Evolutionary conservation across 2,329 filamentous ascomycete species (phyloP), one percentile per base, ranked within the genome.

Genomic region (Pseudogymnoascus sp.): DNA sequence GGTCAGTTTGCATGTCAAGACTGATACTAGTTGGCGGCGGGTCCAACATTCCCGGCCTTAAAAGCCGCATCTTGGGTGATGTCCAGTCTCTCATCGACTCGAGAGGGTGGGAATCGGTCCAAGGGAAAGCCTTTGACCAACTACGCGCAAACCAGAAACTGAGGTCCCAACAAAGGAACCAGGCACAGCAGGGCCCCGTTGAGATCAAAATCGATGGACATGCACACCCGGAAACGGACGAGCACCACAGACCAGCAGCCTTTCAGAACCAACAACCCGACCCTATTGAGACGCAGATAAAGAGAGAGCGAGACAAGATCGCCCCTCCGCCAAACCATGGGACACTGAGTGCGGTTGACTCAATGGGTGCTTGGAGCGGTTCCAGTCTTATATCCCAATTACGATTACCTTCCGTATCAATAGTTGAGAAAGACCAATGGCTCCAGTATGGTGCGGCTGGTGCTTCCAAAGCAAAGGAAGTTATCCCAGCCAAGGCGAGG

Each of bases 11-110:
- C 73, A 94, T 97, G 85, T 86, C 91, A 1, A 88, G 93, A 38
- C 89, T 97, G 50, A 78, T 96, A 14, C 89, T 99, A 69, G 88
- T 87, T 0, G 94, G 94, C 33, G 91, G 91, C 2, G 88, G 88
- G 57, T 85, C 91, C 5, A 82, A 82, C 25, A 85, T 97, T 7
- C 82, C 92, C 0, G 94, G 94, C 1, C 76, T 99, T 25, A 91
- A 90, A 66, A 79, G 81, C 22, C 84, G 93, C 25, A 80, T 96
- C 37, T 75, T 96, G 33, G 82, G 88, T 61, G 92, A 97, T 68
- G 75, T 97, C 1, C 80, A 82, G 3, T 74, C 76, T 1, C 76
- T 96, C 0, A 80, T 94, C 4, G 77, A 85, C 14, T 76, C 80
- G 47, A 78, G 85, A 64, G 89, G 90, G 6, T 97, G 93, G 91